A percentile compares a stretch with the other conserved stretches of the same genome.
These are phyloP conservation scores for Marasmius tenuissimus DNA, from an alignment of 1,284 basidiomycete genomes.

Conservation along the genomic window DNA sequence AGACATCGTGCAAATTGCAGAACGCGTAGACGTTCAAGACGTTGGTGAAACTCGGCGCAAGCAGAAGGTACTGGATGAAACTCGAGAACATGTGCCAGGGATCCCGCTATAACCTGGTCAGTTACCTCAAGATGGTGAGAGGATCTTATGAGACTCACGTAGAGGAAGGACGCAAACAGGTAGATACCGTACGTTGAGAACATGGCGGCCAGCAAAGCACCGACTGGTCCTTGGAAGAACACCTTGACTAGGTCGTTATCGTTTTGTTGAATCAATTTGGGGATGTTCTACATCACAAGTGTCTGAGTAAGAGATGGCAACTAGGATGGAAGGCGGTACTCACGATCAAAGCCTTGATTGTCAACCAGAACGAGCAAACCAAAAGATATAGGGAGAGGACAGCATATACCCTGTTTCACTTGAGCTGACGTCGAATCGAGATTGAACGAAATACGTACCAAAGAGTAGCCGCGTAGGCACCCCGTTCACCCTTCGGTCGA, in stretches of 20 bases:
- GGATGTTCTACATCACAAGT: constrained; percentile 49
- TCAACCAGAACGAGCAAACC: constrained; percentile 84
- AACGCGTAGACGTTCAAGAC: constrained; percentile 96
- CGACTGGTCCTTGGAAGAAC: constrained; percentile 77
- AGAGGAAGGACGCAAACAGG: constrained; percentile 84
- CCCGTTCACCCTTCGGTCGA: constrained; percentile 91
- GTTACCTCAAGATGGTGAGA: background rate
- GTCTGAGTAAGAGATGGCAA: background rate
- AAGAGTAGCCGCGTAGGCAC: constrained; percentile 81
- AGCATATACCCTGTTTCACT: constrained; percentile 68
- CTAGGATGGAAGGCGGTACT: constrained; percentile 20
- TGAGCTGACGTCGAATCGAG: background rate
- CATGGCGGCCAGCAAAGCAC: constrained; percentile 85
- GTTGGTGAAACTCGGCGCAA: constrained; percentile 92
- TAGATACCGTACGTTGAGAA: constrained; percentile 89
- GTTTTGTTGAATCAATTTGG: constrained; percentile 43
- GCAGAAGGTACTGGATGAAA: constrained; percentile 88
- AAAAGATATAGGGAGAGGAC: constrained; percentile 79
- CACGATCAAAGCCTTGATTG: constrained; percentile 75
- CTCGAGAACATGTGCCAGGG: constrained; percentile 99
- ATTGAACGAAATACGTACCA: constrained; percentile 44
- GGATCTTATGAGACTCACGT: constrained; percentile 53
- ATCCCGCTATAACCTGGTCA: constrained; percentile 62
- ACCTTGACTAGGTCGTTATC: constrained; percentile 50
- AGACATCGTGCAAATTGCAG: constrained; percentile 92